These are phyloP conservation scores for Diddensiella caesifluorescens DNA, from an alignment of 805 yeast species.

Conservation along the genomic window DNA sequence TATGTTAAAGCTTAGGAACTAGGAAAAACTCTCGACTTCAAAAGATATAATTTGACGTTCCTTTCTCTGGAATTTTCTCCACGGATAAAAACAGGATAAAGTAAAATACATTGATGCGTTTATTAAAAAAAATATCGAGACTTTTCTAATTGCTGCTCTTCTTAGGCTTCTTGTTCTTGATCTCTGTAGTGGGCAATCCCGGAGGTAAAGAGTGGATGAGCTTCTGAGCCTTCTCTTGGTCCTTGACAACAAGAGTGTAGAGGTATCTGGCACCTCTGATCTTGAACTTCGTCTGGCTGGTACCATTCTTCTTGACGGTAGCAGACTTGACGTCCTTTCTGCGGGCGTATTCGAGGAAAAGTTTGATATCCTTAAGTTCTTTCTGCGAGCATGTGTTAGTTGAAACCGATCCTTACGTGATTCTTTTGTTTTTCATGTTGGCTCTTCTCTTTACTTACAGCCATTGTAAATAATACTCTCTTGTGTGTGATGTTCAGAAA, in stretches of 20 bases:
- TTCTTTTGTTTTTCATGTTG: neutral
- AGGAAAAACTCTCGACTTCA: no score
- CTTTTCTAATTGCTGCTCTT: slow-evolving; percentile 1
- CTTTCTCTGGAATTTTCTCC: neutral
- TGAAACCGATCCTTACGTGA: neutral
- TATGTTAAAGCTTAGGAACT: no score
- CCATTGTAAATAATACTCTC: no score
- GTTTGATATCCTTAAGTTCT: slow-evolving; percentile 95
- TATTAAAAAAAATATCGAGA: no score
- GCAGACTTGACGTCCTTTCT: slow-evolving; percentile 91
- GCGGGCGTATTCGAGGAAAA: slow-evolving; percentile 82
- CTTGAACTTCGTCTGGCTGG: slow-evolving; percentile 97
- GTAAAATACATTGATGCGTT: slow-evolving; percentile 1
- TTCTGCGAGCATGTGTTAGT: slow-evolving; percentile 30
- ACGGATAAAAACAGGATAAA: neutral
- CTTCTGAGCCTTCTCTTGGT: slow-evolving; percentile 95
- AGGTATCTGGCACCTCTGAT: slow-evolving; percentile 92
- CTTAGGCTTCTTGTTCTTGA: slow-evolving; percentile 26
- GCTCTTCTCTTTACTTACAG: slow-evolving; percentile 10
- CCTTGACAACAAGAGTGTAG: slow-evolving; percentile 93
- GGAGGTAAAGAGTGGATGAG: slow-evolving; percentile 97
- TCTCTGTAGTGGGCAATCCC: slow-evolving; percentile 31
- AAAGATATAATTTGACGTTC: neutral
- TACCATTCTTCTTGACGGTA: slow-evolving; percentile 88
- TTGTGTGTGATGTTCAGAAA: no score